These are phyloP conservation scores for Allantophomopsis cytisporea DNA, from an alignment of 2,329 filamentous ascomycete species.

Conservation along the genomic window DNA sequence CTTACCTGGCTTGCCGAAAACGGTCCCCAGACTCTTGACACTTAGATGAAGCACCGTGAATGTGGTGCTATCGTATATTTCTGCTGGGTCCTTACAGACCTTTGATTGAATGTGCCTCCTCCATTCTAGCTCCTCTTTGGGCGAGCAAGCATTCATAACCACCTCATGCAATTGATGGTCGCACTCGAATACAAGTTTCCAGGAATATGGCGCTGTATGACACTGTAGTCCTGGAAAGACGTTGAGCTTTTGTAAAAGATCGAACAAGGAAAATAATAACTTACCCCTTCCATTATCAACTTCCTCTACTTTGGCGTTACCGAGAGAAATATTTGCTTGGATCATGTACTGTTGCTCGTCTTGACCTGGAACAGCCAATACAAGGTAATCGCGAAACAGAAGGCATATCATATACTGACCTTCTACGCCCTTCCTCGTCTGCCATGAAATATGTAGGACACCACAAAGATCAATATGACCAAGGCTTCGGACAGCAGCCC, in stretches of 20 bases:
- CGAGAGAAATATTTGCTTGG: conserved; percentile 59
- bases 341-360: conserved; percentile 58
- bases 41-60: conserved; percentile 54
- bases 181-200: conserved; percentile 80
- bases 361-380: conserved; percentile 57
- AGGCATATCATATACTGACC: conserved; percentile 78
- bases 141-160: conserved; percentile 74
- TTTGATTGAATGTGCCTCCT: conserved; percentile 47
- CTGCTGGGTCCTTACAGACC: conserved; percentile 32
- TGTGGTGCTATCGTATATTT: conserved; percentile 29
- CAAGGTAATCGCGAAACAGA: conserved; percentile 68
- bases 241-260: conserved; percentile 6
- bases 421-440: conserved; percentile 50
- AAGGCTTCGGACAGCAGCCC: conserved; percentile 54
- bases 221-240: conserved; percentile 63
- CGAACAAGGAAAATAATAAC: not conserved
- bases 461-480: conserved; percentile 75
- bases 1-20: conserved; percentile 59
- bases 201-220: conserved; percentile 73
- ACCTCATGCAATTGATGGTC: conserved; percentile 69
- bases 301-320: conserved; percentile 53
- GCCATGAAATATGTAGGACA: conserved; percentile 71
- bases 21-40: conserved; percentile 60
- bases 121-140: conserved; percentile 72
- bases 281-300: conserved; percentile 62